Conservation (phyloP, 1,139 yeast genomes). For the Pichia sp. region DNA sequence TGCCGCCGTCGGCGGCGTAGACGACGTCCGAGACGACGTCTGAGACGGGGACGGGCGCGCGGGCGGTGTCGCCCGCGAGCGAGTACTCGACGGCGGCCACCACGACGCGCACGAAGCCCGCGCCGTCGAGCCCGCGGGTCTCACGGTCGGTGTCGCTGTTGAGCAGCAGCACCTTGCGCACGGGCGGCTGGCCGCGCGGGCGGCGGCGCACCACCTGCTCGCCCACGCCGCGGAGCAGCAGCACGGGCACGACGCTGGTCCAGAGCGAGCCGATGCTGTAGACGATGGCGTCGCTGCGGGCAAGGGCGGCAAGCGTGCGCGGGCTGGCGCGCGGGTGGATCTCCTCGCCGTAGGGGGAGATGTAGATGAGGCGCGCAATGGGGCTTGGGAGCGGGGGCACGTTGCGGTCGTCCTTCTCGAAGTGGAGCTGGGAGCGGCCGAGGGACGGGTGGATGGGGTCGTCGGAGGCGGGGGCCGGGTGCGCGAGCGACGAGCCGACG, state of each 20-base stretch:
- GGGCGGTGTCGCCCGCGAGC: too few relatives aligned
- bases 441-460: slow-evolving; percentile 68
- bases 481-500: not conserved
- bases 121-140: slow-evolving; percentile 14
- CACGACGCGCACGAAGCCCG: slow-evolving; percentile 9
- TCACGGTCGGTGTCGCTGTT: slow-evolving; percentile 17
- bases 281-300: slow-evolving; percentile 52
- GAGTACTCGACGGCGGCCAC: not conserved
- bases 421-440: slow-evolving; percentile 67
- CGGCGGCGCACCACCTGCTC: not conserved
- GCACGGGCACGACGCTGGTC: slow-evolving; percentile 79
- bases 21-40: slow-evolving; percentile 7
- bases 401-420: slow-evolving; percentile 44
- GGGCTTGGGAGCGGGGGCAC: slow-evolving; percentile 68
- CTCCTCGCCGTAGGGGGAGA: slow-evolving; percentile 86
- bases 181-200: not conserved
- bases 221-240: slow-evolving; percentile 61
- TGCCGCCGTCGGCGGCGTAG: not conserved
- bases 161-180: slow-evolving; percentile 11
- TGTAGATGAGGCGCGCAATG: slow-evolving; percentile 67
- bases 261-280: slow-evolving; percentile 85
- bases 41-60: not conserved
- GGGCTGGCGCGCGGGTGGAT: slow-evolving; percentile 73
- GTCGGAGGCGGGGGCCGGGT: not conserved
- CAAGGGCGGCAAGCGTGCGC: slow-evolving; percentile 52